phyloP scores from a whole-genome alignment of 805 yeast genomes.

The Dipodascus geniculatus region DNA sequence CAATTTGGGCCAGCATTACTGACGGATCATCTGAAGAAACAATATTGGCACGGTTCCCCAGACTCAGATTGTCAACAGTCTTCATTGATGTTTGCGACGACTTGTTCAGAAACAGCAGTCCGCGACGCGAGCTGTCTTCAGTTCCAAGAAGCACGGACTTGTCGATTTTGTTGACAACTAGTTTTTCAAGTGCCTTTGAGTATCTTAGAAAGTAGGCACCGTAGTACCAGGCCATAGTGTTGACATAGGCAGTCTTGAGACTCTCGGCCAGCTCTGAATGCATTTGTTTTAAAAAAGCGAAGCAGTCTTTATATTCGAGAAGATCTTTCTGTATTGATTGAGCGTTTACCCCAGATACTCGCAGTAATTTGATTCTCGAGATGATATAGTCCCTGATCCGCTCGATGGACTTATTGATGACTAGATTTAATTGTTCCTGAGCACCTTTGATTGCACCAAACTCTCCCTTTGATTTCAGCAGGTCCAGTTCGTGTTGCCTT shows the following conservation, averaged over 20 bases:
- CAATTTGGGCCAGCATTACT: slow-evolving; percentile 73
- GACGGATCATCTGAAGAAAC: slow-evolving; percentile 44
- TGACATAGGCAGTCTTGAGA: slow-evolving; percentile 65
- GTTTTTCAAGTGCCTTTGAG: slow-evolving; percentile 54
- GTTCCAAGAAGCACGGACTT: slow-evolving; percentile 44
- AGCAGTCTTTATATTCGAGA: slow-evolving; percentile 50
- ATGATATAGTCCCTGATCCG: slow-evolving; percentile 63
- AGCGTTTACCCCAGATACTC: slow-evolving; percentile 56
- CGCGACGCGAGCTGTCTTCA: slow-evolving; percentile 21
- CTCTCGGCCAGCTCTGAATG: slow-evolving; percentile 58
- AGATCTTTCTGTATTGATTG: slow-evolving; percentile 63
- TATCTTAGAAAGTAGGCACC: slow-evolving; percentile 66
- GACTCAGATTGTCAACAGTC: slow-evolving; percentile 42
- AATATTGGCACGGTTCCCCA: slow-evolving; percentile 51
- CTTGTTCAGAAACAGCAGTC: slow-evolving; percentile 7
- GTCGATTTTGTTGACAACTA: slow-evolving; percentile 46
- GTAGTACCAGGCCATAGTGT: slow-evolving; percentile 93
- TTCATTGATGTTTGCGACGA: slow-evolving; percentile 5
- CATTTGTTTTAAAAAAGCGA: slow-evolving; percentile 40
- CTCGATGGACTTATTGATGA: slow-evolving; percentile 57
- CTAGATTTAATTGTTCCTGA: slow-evolving; percentile 31
- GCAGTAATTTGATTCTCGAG: slow-evolving; percentile 48
- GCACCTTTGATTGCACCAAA: slow-evolving; percentile 13
- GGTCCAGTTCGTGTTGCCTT: slow-evolving; percentile 12
- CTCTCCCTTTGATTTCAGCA: slow-evolving; percentile 4